Evolutionary conservation across 2,329 filamentous ascomycete genomes (phyloP).

Genomic region (Botrytis byssoidea): DNA sequence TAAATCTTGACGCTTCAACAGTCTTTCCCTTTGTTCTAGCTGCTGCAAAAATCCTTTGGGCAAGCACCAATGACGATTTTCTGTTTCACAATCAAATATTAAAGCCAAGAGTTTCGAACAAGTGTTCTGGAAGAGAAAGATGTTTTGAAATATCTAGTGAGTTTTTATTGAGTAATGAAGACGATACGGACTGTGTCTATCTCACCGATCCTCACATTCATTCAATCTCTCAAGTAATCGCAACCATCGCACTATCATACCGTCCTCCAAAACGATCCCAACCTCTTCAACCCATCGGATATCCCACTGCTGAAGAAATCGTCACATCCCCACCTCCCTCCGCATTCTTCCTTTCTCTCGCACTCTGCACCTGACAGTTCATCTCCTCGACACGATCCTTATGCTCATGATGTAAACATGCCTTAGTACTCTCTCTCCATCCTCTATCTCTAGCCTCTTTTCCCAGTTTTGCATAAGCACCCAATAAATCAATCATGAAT

Average conservation of each 20-base stretch:
- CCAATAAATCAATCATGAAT: not conserved
- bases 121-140: not conserved
- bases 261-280: not conserved
- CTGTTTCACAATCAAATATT: not conserved
- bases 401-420: not conserved
- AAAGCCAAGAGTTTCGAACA: not conserved
- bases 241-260: not conserved
- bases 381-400: not conserved
- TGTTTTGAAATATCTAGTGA: accelerated
- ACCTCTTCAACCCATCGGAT: not conserved
- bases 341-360: not conserved
- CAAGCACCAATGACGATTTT: accelerated
- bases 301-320: not conserved
- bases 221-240: not conserved
- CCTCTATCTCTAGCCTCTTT: too few species aligned
- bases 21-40: accelerated
- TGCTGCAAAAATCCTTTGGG: accelerated
- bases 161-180: not conserved
- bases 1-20: not conserved
- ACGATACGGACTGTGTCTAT: accelerated
- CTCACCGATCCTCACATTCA: not conserved
- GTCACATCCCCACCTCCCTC: not conserved
- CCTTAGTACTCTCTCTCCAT: too few species aligned
- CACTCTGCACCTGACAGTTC: not conserved
- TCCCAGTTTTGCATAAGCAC: not conserved